Evolutionary conservation across 208 protist species (phyloP).

Genomic region (Trypanosoma boissoni): DNA sequence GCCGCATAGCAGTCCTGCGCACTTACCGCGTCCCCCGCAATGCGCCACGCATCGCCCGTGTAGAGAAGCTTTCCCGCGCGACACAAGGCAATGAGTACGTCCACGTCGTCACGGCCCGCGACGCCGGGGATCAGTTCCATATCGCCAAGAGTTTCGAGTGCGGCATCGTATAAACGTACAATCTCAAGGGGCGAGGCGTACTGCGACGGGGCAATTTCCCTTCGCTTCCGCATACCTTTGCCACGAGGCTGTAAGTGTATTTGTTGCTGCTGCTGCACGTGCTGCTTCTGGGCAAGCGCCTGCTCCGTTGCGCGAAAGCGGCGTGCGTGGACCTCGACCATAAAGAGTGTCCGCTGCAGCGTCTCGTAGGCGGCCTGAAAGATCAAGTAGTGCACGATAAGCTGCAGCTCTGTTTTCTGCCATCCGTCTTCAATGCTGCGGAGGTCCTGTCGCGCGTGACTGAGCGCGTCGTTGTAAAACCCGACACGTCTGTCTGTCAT

Average conservation of each 20-base stretch:
- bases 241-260: background rate
- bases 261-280: background rate
- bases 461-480: slow-evolving; percentile 81
- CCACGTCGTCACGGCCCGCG: slow-evolving; percentile 47
- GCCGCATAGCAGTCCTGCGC: slow-evolving; percentile 50
- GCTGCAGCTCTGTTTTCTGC: slow-evolving; percentile 61
- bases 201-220: slow-evolving; percentile 55
- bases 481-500: slow-evolving; percentile 77
- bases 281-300: slow-evolving; percentile 27
- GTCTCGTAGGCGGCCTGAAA: slow-evolving; percentile 75
- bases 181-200: slow-evolving; percentile 83
- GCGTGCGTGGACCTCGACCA: slow-evolving; percentile 61
- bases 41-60: slow-evolving; percentile 68
- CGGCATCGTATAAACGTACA: slow-evolving; percentile 76
- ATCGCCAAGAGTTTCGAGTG: slow-evolving; percentile 52
- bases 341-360: slow-evolving; percentile 65
- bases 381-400: slow-evolving; percentile 76
- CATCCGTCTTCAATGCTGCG: slow-evolving; percentile 37
- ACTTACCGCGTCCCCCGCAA: slow-evolving; percentile 25
- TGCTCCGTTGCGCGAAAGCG: slow-evolving; percentile 76
- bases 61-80: slow-evolving; percentile 62
- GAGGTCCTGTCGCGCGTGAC: slow-evolving; percentile 70
- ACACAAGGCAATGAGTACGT: slow-evolving; percentile 42
- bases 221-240: slow-evolving; percentile 21
- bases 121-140: slow-evolving; percentile 85